Conservation (phyloP, 805 yeast species). For the Myxozyma mucilagina region DNA sequence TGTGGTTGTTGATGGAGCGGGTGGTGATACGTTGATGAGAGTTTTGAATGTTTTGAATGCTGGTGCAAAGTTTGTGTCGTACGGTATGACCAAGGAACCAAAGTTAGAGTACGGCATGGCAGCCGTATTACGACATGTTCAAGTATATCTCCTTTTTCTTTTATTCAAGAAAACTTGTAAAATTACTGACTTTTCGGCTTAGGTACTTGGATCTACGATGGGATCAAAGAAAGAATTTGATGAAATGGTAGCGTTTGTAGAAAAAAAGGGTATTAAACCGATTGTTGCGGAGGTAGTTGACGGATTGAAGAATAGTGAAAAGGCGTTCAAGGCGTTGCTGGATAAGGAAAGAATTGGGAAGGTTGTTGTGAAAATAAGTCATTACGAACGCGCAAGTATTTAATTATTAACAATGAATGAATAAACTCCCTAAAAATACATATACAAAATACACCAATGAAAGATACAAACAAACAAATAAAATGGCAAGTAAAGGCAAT, state of each 20-base stretch:
- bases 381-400: not conserved
- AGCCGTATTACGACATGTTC: slow-evolving; percentile 28
- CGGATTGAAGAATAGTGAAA: slow-evolving; percentile 21
- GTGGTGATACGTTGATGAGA: slow-evolving; percentile 26
- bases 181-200: not conserved
- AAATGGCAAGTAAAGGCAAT: not conserved
- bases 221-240: slow-evolving; percentile 16
- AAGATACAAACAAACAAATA: not conserved
- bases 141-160: not conserved
- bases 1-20: slow-evolving; percentile 33
- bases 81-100: slow-evolving; percentile 33
- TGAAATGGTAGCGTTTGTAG: slow-evolving; percentile 18
- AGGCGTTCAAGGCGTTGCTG: slow-evolving; percentile 14
- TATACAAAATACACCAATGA: not conserved
- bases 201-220: slow-evolving; percentile 28
- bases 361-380: slow-evolving; percentile 3
- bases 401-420: not conserved
- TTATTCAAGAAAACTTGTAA: not conserved
- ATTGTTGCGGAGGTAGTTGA: slow-evolving; percentile 15
- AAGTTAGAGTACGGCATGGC: slow-evolving; percentile 23
- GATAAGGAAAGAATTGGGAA: slow-evolving; percentile 4
- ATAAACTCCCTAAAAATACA: not conserved
- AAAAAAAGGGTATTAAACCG: slow-evolving; percentile 11
- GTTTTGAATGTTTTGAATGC: slow-evolving; percentile 9
- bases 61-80: slow-evolving; percentile 28